phyloP scores from a whole-genome alignment of 2,329 filamentous ascomycete species.

The Aspergillus ruber region DNA sequence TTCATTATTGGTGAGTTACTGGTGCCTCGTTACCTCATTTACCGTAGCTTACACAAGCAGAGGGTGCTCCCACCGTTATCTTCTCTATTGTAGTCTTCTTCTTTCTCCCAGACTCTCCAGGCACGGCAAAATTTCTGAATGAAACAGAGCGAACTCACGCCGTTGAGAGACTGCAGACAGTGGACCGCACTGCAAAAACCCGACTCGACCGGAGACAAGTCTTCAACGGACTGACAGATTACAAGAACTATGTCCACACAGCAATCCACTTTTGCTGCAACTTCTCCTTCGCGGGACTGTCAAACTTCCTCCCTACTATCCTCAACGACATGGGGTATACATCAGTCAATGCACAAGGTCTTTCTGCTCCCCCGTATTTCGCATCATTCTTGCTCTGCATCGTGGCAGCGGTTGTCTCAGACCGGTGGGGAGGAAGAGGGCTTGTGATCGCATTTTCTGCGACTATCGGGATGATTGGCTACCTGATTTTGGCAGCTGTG shows the following conservation, averaged over 20 bases:
- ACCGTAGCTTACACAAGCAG: constrained; percentile 18
- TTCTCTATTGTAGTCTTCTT: constrained; percentile 38
- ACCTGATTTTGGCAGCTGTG: constrained; percentile 25
- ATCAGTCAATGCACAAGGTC: constrained; percentile 34
- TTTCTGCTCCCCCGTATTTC: constrained; percentile 39
- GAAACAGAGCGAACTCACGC: constrained; percentile 44
- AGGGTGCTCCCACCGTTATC: constrained; percentile 37
- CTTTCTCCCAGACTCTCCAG: constrained; percentile 40
- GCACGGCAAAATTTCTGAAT: constrained; percentile 36
- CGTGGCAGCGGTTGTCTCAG: constrained; percentile 25
- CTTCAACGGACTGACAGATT: constrained; percentile 28
- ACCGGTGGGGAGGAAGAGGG: constrained; percentile 31
- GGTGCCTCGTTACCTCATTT: not conserved
- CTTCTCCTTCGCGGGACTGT: constrained; percentile 32
- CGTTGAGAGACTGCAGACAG: constrained; percentile 40
- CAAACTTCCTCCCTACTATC: constrained; percentile 40
- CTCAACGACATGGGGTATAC: constrained; percentile 36
- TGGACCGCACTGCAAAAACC: constrained; percentile 21
- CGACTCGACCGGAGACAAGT: constrained; percentile 28
- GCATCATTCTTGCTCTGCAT: constrained; percentile 30
- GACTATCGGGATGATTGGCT: constrained; percentile 25
- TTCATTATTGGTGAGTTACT: constrained; percentile 39
- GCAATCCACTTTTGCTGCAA: constrained; percentile 37
- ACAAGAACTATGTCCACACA: constrained; percentile 32
- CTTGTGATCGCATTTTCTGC: constrained; percentile 24